These are phyloP conservation scores for Sclerotinia spermophila DNA, from an alignment of 2,329 filamentous ascomycete genomes.

Conservation along the genomic window DNA sequence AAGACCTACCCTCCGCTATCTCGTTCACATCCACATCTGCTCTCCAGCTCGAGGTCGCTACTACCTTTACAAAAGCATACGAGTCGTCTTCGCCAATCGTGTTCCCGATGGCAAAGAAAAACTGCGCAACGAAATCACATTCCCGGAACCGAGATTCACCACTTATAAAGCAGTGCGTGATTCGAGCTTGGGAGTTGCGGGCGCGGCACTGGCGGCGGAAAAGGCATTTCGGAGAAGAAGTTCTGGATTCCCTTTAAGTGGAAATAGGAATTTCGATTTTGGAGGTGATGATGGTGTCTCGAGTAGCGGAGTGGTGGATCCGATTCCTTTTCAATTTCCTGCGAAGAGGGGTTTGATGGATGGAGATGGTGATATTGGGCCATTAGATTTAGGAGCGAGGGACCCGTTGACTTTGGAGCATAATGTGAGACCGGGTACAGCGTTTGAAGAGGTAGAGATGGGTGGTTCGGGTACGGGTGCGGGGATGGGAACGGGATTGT, in stretches of 20 bases:
- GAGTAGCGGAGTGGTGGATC: slow-evolving; percentile 38
- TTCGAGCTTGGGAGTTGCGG: slow-evolving; percentile 38
- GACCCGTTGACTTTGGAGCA: background rate
- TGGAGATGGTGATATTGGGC: background rate
- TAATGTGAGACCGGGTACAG: background rate
- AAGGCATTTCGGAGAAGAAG: slow-evolving; percentile 57
- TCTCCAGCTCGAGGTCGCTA: slow-evolving; percentile 78
- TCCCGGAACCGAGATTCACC: slow-evolving; percentile 82
- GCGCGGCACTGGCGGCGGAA: slow-evolving; percentile 53
- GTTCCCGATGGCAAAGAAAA: slow-evolving; percentile 95
- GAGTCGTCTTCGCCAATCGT: slow-evolving; percentile 94
- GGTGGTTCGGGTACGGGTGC: slow-evolving; percentile 28
- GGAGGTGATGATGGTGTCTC: slow-evolving; percentile 34
- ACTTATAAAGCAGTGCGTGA: slow-evolving; percentile 62
- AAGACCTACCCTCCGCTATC: slow-evolving; percentile 76
- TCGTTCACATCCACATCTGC: slow-evolving; percentile 92
- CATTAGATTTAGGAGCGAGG: background rate
- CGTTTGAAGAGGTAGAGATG: background rate
- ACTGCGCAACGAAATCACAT: slow-evolving; percentile 81
- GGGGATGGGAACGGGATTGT: slow-evolving; percentile 41
- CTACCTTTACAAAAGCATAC: slow-evolving; percentile 86
- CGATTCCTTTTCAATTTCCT: slow-evolving; percentile 49
- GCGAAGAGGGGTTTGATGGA: slow-evolving; percentile 19
- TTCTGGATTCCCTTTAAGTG: slow-evolving; percentile 44
- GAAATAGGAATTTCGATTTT: slow-evolving; percentile 29